Conservation (phyloP, 306 rosid species). For the Cucurbita maxima region DNA sequence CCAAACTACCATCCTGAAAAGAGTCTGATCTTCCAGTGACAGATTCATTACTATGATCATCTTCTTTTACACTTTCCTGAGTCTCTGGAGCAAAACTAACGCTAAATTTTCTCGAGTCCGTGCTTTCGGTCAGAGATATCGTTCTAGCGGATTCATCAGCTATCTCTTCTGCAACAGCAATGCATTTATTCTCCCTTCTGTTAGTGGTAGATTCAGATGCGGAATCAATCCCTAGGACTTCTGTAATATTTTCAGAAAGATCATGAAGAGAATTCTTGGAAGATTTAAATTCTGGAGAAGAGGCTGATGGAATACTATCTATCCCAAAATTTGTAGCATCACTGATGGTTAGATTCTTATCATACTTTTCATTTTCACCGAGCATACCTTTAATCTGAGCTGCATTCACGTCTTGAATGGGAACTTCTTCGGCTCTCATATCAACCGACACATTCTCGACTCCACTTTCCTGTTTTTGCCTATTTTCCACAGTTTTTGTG, state of each 20-base stretch:
- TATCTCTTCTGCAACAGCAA: constrained; percentile 19
- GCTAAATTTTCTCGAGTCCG: constrained; percentile 4
- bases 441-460: constrained; percentile 14
- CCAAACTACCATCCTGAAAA: constrained; percentile 13
- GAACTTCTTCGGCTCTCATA: constrained; percentile 14
- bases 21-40: constrained; percentile 16
- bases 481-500: constrained; percentile 18
- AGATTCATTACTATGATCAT: constrained; percentile 14
- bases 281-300: constrained; percentile 21
- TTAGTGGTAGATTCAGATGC: neutral
- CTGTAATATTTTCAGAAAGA: constrained; percentile 10
- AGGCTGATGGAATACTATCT: constrained; percentile 10
- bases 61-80: constrained; percentile 9
- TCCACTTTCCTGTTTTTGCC: constrained; percentile 8
- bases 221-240: neutral
- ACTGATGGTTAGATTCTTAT: neutral
- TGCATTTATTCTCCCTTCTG: neutral
- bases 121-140: constrained; percentile 18
- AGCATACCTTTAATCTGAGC: neutral
- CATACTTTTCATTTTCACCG: neutral
- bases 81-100: neutral
- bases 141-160: constrained; percentile 5
- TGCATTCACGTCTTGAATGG: neutral
- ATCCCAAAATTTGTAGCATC: constrained; percentile 15
- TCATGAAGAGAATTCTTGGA: constrained; percentile 4